Percentiles rank a stretch among this genome's conserved stretches.
These are phyloP conservation scores for Fusarium xylarioides DNA, from an alignment of 2,329 filamentous ascomycete genomes.

Conservation along the genomic window DNA sequence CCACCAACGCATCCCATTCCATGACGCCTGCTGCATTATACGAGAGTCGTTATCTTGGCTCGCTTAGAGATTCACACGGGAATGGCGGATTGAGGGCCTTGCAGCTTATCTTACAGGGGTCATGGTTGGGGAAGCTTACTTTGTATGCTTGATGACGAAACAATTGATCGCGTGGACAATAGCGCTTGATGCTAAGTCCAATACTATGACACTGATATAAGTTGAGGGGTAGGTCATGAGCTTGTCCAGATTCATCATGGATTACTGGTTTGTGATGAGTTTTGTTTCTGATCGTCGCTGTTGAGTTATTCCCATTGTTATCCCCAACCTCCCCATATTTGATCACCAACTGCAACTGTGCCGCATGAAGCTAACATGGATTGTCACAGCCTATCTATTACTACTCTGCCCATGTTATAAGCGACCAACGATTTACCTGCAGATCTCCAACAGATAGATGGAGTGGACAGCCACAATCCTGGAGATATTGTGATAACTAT, in stretches of 20 bases:
- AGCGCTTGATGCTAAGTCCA: neutral
- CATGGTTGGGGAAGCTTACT: neutral
- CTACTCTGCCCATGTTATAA: neutral
- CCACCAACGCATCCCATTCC: neutral
- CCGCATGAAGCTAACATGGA: neutral
- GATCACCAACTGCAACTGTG: neutral
- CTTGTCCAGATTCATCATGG: neutral
- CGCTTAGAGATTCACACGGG: neutral
- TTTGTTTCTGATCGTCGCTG: neutral
- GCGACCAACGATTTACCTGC: no score
- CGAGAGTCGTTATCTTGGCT: neutral
- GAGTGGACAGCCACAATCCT: neutral
- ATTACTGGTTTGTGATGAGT: neutral
- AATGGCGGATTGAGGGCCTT: neutral
- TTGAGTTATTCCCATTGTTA: neutral
- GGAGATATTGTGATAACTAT: neutral
- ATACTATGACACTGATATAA: neutral
- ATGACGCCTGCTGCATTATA: neutral
- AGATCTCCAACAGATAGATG: neutral
- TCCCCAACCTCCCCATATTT: neutral
- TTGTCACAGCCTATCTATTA: neutral
- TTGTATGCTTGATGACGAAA: constrained; percentile 11
- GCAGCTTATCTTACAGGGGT: neutral
- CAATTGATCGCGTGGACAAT: neutral
- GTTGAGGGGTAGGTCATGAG: neutral